Percentiles rank a stretch among this genome's conserved stretches.
These are phyloP conservation scores for Thraustochytrium sp. DNA, from an alignment of 352 stramenopile genomes.

Conservation along the genomic window DNA sequence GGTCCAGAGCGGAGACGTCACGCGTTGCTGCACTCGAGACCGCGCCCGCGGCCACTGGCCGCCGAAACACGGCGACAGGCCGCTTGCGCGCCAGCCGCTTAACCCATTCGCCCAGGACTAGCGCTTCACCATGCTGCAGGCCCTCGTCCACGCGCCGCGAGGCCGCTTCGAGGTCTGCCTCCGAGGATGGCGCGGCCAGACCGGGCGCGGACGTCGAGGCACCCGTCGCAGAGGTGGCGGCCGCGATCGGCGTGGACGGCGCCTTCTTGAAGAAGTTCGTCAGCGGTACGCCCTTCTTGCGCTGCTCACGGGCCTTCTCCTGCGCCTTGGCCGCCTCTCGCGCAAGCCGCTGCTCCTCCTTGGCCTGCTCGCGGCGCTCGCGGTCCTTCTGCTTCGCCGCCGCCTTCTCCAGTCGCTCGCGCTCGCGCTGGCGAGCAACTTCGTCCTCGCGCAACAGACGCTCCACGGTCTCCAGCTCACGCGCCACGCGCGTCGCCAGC, in stretches of 20 bases:
- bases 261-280: constrained; percentile 26
- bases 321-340: neutral
- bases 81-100: neutral
- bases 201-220: neutral
- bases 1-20: neutral
- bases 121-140: neutral
- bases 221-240: neutral
- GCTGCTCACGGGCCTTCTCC: neutral
- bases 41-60: neutral
- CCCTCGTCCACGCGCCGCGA: neutral
- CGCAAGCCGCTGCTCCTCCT: neutral
- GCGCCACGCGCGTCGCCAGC: neutral
- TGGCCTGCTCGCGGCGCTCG: neutral
- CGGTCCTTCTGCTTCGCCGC: neutral
- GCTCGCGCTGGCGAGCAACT: neutral
- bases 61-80: neutral
- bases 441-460: constrained; percentile 22
- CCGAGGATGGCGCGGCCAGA: too few relatives aligned
- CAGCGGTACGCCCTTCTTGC: neutral
- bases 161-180: too few relatives aligned
- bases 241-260: neutral
- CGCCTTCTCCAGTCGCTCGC: neutral
- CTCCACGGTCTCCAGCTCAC: constrained; percentile 15
- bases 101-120: neutral
- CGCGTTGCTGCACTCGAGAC: neutral